Evolutionary conservation across 2,329 filamentous ascomycete genomes (phyloP), one percentile per base, ranked within the genome.

Genomic region (Cercospora canescens): DNA sequence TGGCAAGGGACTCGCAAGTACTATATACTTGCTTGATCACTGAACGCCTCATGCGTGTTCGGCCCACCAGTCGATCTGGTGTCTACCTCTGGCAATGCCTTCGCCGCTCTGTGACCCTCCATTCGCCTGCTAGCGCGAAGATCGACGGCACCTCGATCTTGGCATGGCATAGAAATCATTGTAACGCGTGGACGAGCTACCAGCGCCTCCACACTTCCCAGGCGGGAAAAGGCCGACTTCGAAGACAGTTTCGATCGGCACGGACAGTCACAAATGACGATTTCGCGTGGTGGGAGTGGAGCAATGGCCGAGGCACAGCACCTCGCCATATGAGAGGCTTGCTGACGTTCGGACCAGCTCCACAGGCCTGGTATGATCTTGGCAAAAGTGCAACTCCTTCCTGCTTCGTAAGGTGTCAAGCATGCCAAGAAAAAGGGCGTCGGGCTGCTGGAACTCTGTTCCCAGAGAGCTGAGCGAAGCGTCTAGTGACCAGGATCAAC

Each of bases 1-100:
- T 18, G 34, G 48, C 12, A 35, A 34, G 32, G 48, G 5, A 54
- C 18, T 62, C 28, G 30, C 32, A 30, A 34, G 21, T n/a, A 32
- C 41, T 69, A 69, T 69, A 68, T 66, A 68, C 63, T 54, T 60
- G 50, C 60, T 56, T 28, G 45, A 30, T 54, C 16, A 28, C 18
- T n/a, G 21, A 30, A 26, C 35, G 60, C 60, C 48, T 41, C 50
- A 24, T 39, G 32, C 60, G 45, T 24, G 35, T 21, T 24, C 34
- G 60, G 34, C 50, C 60, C 45, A 34, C 60, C 55, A 52, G 39
- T 34, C 48, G 45, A 48, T 52, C 41, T 52, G 48, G 28, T 52
- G 32, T 37, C 21, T 34, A 37, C 35, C 32, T 16, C 48, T 50
- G 34, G 50, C 30, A 45, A 32, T 56, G 18, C 52, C 61, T 39